These are phyloP conservation scores for Phaeosphaeria sp. DNA, from an alignment of 2,329 filamentous ascomycete species.

Conservation along the genomic window DNA sequence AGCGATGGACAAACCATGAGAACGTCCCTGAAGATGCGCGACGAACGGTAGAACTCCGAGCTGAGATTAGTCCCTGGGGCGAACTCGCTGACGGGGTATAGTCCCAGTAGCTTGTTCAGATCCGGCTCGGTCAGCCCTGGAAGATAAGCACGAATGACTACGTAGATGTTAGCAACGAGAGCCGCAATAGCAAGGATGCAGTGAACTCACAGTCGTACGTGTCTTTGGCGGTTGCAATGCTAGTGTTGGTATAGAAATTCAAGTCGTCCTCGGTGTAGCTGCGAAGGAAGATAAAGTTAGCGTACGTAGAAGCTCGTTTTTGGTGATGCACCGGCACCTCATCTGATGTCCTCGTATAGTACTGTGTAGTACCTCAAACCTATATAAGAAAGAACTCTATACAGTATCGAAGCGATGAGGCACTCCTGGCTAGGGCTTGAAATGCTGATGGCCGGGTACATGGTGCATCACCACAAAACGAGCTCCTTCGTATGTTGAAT, in stretches of 20 bases:
- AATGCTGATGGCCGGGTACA: too few species aligned
- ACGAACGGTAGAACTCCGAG: slow-evolving; percentile 58
- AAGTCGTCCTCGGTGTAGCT: slow-evolving; percentile 56
- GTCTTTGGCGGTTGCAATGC: slow-evolving; percentile 50
- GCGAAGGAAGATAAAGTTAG: not conserved
- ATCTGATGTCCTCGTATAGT: too few species aligned
- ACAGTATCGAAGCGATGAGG: too few species aligned
- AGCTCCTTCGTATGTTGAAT: too few species aligned
- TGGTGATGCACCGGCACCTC: too few species aligned
- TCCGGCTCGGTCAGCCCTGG: slow-evolving; percentile 42
- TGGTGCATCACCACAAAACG: too few species aligned
- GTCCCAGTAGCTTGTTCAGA: slow-evolving; percentile 32
- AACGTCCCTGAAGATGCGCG: slow-evolving; percentile 60
- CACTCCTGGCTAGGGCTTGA: too few species aligned
- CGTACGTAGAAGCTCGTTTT: not conserved
- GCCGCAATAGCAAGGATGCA: not conserved
- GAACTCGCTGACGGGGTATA: slow-evolving; percentile 55
- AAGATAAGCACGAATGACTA: slow-evolving; percentile 49
- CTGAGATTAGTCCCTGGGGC: slow-evolving; percentile 48
- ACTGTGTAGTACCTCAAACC: too few species aligned
- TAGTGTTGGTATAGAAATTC: slow-evolving; percentile 51
- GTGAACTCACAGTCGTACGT: slow-evolving; percentile 38
- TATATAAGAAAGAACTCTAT: too few species aligned
- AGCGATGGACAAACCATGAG: slow-evolving; percentile 59
- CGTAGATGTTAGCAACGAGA: not conserved